Conservation (phyloP, 1,284 basidiomycete species). For the Apiotrichum akiyoshidainum region DNA sequence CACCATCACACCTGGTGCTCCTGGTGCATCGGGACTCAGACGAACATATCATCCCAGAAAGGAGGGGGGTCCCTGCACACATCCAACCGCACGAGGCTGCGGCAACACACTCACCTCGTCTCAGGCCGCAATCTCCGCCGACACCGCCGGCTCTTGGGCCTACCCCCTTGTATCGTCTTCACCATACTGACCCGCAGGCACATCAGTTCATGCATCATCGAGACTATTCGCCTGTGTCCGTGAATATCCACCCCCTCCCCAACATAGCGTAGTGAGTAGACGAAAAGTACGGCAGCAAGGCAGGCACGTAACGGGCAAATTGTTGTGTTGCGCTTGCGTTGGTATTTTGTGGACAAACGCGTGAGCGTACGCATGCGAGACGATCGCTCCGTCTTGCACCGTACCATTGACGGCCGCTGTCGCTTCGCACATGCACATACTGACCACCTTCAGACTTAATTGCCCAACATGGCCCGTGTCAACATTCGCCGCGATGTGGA, state of each 20-base stretch:
- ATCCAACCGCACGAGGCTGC: too few species aligned
- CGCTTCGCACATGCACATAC: neutral
- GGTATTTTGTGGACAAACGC: neutral
- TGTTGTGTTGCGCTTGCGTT: neutral
- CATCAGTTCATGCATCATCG: constrained; percentile 29
- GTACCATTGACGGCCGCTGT: neutral
- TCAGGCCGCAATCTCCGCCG: too few species aligned
- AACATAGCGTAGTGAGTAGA: constrained; percentile 21
- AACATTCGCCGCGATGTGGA: constrained; percentile 99
- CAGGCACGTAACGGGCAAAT: too few species aligned
- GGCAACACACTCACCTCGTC: too few species aligned
- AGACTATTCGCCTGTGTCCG: constrained; percentile 4
- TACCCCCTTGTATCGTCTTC: neutral
- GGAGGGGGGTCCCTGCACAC: too few species aligned
- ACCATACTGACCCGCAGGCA: constrained; percentile 5
- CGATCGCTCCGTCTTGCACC: too few species aligned
- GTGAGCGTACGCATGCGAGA: neutral
- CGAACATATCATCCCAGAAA: too few species aligned
- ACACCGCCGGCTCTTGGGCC: too few species aligned
- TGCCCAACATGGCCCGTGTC: constrained; percentile 68
- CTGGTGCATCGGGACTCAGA: too few species aligned
- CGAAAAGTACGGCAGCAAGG: neutral
- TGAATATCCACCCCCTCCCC: constrained; percentile 6
- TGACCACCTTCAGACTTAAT: constrained; percentile 18
- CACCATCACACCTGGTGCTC: too few species aligned